Conservation (phyloP, 345 rosid genomes). For the Citrus mangshanensis region DNA sequence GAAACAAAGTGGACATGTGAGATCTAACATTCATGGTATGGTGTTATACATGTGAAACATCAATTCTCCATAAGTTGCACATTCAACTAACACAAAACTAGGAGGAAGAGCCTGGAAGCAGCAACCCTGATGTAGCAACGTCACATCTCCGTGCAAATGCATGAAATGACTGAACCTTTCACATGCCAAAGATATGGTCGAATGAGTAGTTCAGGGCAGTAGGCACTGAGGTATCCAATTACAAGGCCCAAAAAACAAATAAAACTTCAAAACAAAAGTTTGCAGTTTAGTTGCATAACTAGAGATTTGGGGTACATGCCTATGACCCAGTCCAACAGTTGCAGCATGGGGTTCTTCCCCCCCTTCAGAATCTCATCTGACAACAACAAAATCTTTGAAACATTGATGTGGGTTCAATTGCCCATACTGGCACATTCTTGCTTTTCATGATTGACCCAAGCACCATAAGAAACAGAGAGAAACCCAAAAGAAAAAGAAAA, state of each 20-base stretch:
- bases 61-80: background rate
- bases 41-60: background rate
- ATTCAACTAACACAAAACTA: background rate
- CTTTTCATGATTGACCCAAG: background rate
- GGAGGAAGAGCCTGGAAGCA: background rate
- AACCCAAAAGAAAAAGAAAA: background rate
- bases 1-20: background rate
- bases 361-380: background rate
- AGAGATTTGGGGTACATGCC: background rate
- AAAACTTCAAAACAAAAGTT: background rate
- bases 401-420: background rate
- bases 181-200: background rate
- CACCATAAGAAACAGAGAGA: no score
- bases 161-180: background rate
- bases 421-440: background rate
- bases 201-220: background rate
- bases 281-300: background rate
- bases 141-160: background rate
- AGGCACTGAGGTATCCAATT: background rate
- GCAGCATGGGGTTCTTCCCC: background rate
- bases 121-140: background rate
- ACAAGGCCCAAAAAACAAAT: background rate
- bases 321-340: background rate
- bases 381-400: no score
- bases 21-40: background rate